phyloP scores from a whole-genome alignment of 2,329 filamentous ascomycete species.

The Davidsoniella virescens region DNA sequence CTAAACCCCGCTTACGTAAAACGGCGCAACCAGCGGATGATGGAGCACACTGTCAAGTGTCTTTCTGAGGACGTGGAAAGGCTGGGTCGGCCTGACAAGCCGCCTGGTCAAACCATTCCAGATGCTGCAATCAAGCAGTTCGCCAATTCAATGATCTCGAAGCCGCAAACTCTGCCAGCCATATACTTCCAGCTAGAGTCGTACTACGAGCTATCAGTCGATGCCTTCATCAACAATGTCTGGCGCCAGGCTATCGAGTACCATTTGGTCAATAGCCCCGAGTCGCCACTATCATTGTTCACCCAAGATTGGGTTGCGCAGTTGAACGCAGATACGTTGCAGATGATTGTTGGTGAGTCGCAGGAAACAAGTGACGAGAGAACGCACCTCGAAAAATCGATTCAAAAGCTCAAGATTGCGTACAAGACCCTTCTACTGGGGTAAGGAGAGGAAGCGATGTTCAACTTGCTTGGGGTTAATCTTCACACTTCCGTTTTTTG shows the following conservation, averaged over 20 bases:
- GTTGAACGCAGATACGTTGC: constrained; percentile 15
- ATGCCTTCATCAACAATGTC: constrained; percentile 23
- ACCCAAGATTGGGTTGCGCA: constrained; percentile 19
- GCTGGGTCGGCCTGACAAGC: too few species aligned
- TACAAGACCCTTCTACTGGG: background rate
- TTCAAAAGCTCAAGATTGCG: background rate
- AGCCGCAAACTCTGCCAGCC: constrained; percentile 16
- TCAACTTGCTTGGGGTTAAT: background rate
- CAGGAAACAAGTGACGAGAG: constrained; percentile 24
- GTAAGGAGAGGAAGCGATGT: background rate
- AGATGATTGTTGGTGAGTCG: constrained; percentile 18
- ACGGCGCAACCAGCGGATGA: background rate
- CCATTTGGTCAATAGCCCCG: constrained; percentile 16
- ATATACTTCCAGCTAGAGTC: constrained; percentile 20
- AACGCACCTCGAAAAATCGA: constrained; percentile 22
- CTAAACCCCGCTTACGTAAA: constrained; percentile 14
- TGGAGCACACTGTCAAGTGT: background rate
- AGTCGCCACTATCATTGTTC: constrained; percentile 19
- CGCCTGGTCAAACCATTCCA: background rate
- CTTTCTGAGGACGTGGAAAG: background rate
- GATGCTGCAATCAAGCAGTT: constrained; percentile 4
- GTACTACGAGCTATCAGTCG: constrained; percentile 21
- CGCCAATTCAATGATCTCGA: background rate
- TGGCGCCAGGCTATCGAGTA: constrained; percentile 20
- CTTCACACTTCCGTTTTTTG: background rate